Percentiles rank a stretch among this genome's conserved stretches.
These are phyloP conservation scores for Verticillium klebahnii DNA, from an alignment of 2,329 filamentous ascomycete genomes.

Conservation along the genomic window DNA sequence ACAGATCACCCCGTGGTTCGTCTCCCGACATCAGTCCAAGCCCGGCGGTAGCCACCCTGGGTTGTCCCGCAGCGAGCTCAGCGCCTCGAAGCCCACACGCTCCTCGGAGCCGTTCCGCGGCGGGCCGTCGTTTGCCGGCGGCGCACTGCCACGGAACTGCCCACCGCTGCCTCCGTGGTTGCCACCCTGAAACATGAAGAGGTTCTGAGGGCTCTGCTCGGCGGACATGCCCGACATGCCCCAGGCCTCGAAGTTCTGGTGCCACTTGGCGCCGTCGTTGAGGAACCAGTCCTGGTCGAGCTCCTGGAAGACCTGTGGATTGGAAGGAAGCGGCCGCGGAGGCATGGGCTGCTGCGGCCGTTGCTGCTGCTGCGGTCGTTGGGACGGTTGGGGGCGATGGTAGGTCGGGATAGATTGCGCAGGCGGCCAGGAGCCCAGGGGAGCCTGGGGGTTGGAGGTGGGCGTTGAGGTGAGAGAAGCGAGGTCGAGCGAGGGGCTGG, in stretches of 20 bases:
- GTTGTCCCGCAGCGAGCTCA: conserved; percentile 1
- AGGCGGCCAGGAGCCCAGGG: background rate
- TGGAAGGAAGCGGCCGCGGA: conserved; percentile 13
- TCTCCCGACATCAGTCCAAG: background rate
- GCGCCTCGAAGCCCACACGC: background rate
- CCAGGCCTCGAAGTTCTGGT: conserved; percentile 54
- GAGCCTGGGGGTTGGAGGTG: background rate
- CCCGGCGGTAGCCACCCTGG: conserved; percentile 1
- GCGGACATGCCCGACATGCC: conserved; percentile 24
- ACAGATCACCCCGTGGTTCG: background rate
- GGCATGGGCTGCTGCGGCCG: background rate
- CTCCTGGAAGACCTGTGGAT: conserved; percentile 23
- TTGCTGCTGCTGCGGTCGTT: conserved; percentile 13
- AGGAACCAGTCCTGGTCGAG: conserved; percentile 55
- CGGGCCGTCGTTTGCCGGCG: background rate
- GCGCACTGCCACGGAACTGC: background rate
- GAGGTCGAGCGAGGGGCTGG: background rate
- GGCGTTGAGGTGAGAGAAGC: background rate
- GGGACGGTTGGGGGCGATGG: conserved; percentile 13
- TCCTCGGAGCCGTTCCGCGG: background rate
- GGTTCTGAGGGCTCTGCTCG: conserved; percentile 6
- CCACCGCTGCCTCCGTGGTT: background rate
- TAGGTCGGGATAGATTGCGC: conserved; percentile 22
- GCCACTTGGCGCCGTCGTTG: conserved; percentile 53
- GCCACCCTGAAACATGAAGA: conserved; percentile 12